Evolutionary conservation across 129 eudicot genomes (phyloP).

Genomic region (Oenanthe sinensis): DNA sequence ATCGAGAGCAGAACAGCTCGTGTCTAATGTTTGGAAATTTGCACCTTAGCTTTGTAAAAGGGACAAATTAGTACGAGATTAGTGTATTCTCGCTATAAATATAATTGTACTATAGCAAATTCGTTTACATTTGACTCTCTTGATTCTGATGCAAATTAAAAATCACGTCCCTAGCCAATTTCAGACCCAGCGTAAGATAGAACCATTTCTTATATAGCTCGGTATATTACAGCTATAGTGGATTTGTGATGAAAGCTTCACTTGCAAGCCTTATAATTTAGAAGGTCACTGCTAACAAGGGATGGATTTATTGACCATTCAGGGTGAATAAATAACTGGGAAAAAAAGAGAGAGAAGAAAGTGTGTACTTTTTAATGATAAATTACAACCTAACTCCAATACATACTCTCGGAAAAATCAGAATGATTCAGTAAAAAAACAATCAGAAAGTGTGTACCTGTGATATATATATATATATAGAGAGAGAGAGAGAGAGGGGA

Average conservation of each 20-base stretch:
- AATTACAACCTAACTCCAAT: neutral
- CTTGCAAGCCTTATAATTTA: neutral
- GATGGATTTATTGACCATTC: neutral
- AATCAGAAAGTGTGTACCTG: neutral
- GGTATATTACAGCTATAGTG: neutral
- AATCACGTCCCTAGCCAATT: neutral
- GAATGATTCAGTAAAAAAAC: neutral
- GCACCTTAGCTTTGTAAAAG: neutral
- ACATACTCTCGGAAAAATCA: neutral
- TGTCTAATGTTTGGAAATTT: neutral
- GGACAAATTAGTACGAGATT: neutral
- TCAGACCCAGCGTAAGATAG: neutral
- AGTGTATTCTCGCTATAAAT: neutral
- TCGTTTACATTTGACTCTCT: neutral
- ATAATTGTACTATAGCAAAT: neutral
- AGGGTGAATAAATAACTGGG: neutral
- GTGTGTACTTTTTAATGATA: neutral
- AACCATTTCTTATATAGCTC: neutral
- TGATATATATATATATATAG: too few species aligned
- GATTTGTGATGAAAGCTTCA: neutral
- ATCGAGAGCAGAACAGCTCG: neutral
- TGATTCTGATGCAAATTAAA: neutral
- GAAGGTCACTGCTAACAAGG: neutral
- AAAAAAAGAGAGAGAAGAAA: too few species aligned
- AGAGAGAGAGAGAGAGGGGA: neutral